Base-by-base conservation (phyloP, 495 filamentous ascomycete genomes). In the Xylaria scruposa region DNA sequence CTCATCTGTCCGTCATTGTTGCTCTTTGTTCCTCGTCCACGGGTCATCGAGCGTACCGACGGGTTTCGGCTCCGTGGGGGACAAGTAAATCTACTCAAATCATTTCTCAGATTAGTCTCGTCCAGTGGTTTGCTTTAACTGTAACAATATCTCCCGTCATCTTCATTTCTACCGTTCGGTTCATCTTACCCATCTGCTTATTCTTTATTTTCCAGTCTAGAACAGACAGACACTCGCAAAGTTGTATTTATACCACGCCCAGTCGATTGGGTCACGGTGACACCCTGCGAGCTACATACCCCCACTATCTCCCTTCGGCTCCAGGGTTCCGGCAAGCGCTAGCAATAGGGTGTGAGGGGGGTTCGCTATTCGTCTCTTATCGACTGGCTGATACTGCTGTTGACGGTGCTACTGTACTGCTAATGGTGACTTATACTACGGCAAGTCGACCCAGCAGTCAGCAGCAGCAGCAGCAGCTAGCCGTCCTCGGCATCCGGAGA, bases 51-150 rank as follows among this genome's bases (percentile, higher is more conserved):
- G 31, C 26, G 33, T 54, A 51, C 26, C 65, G 33, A 29, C 65
- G 49, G 65, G 19, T 53, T 33, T 51, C 59, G 68, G 58, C 59
- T 51, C 68, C 40, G 67, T 47, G 67, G 58, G 42, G 44, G 29
- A 36, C 19, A 33, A 29, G 15, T 31, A 40, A 61, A 68, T 24
- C 53, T 44, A 53, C 66, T 68, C 66, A 68, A 40, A 59, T 58
- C n/a, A 19, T 47, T 69, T 42, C 29, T 49, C 42, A 21, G 56
- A 61, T 56, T 61, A 33, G 33, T 19, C 56, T 56, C 65, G 47
- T 47, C 62, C 19, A 58, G 44, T 40, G 8, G 49, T 21, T 60
- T 4, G 40, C 49, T 69, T 56, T 56, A 36, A 42, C 61, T 38
- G n/a, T 33, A 12, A 42, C 21, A 36, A n/a, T 1, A 19, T 40